These are phyloP conservation scores for Dothideomycetes sp. DNA, from an alignment of 2,329 filamentous ascomycete genomes.

Conservation along the genomic window DNA sequence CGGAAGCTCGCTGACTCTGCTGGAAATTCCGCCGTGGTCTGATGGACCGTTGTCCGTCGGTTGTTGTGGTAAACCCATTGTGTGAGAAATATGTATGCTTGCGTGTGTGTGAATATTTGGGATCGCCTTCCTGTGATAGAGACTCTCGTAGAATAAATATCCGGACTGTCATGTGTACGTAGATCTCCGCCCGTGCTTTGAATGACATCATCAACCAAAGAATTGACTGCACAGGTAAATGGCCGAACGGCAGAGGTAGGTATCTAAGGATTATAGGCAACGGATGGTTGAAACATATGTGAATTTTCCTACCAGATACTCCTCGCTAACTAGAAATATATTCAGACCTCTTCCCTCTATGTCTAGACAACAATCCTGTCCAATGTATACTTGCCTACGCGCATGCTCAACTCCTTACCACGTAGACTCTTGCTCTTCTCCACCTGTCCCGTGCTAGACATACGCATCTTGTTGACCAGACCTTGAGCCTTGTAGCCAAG, in stretches of 20 bases:
- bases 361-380: conserved; percentile 52
- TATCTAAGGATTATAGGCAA: no score
- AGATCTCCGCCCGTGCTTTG: no score
- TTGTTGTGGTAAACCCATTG: conserved; percentile 13
- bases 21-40: background rate
- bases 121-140: no score
- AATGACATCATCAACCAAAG: no score
- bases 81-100: background rate
- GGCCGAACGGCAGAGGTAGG: no score
- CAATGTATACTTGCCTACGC: conserved; percentile 72
- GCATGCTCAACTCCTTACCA: conserved; percentile 67
- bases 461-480: conserved; percentile 30
- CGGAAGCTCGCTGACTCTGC: conserved; percentile 35
- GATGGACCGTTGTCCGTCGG: background rate
- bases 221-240: no score
- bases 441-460: conserved; percentile 39
- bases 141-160: no score
- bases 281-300: no score
- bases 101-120: background rate
- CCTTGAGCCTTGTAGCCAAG: conserved; percentile 57
- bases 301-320: conserved; percentile 11
- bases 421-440: conserved; percentile 61
- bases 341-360: conserved; percentile 2
- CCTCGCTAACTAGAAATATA: conserved; percentile 13
- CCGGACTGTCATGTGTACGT: no score